A percentile compares a stretch with the other conserved stretches of the same genome.
Evolutionary conservation across 805 yeast species (phyloP).

Genomic region (Pichia membranifaciens): DNA sequence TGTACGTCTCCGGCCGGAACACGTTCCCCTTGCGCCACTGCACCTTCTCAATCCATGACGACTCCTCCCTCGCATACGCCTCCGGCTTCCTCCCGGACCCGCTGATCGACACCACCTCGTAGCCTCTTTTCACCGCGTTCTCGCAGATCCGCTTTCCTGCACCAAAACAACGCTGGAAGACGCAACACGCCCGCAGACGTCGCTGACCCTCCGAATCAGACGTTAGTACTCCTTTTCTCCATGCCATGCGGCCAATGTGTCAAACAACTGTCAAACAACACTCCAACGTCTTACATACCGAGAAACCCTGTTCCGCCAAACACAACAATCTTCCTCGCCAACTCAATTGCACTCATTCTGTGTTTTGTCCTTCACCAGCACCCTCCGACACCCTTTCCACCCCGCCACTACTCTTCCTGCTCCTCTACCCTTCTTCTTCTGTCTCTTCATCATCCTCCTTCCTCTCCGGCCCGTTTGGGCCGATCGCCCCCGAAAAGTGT

Average conservation of each 20-base stretch:
- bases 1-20: constrained; percentile 57
- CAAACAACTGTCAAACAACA: too few species aligned
- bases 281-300: constrained; percentile 21
- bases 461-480: too few species aligned
- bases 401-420: too few species aligned
- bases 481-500: too few species aligned
- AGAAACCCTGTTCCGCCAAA: constrained; percentile 89
- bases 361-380: too few species aligned
- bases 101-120: constrained; percentile 55
- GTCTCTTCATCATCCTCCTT: too few species aligned
- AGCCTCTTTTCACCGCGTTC: constrained; percentile 56
- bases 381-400: neutral
- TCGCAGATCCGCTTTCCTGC: constrained; percentile 58
- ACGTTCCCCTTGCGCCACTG: constrained; percentile 65
- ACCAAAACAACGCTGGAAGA: too few species aligned
- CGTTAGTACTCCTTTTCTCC: too few species aligned
- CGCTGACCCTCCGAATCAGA: too few species aligned
- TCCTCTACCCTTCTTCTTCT: too few species aligned
- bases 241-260: too few species aligned
- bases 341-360: neutral
- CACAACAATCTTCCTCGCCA: constrained; percentile 38
- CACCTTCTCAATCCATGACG: constrained; percentile 51
- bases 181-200: too few species aligned
- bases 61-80: constrained; percentile 27
- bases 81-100: constrained; percentile 51